A percentile compares a stretch with the other conserved stretches of the same genome.
Evolutionary conservation across 805 yeast species (phyloP).

Genomic region (Maudiozyma saulgeensis): DNA sequence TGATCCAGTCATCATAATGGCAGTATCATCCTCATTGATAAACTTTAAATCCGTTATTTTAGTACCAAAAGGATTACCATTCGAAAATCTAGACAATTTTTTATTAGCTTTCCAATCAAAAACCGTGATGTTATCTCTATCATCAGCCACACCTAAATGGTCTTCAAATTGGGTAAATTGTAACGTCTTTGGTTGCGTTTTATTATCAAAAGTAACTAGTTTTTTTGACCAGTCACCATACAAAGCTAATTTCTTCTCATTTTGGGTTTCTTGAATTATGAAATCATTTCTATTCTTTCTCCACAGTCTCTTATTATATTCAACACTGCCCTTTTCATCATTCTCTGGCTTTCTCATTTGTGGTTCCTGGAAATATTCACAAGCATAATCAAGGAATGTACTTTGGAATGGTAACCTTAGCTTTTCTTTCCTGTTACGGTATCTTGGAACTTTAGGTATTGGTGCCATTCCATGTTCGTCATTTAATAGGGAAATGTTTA

Average conservation of each 20-base stretch:
- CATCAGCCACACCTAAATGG: conserved; percentile 69
- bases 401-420: conserved; percentile 45
- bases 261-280: conserved; percentile 81
- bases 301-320: conserved; percentile 77
- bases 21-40: conserved; percentile 85
- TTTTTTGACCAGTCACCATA: conserved; percentile 78
- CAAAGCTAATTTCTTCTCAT: conserved; percentile 74
- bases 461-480: conserved; percentile 36
- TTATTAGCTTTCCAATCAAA: conserved; percentile 75
- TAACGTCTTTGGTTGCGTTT: conserved; percentile 69
- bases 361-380: conserved; percentile 94
- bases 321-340: conserved; percentile 88
- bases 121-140: conserved; percentile 69
- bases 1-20: conserved; percentile 77
- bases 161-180: conserved; percentile 87
- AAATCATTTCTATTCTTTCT: conserved; percentile 80
- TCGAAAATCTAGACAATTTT: conserved; percentile 61
- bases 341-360: conserved; percentile 77
- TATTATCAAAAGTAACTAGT: conserved; percentile 51
- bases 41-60: conserved; percentile 79
- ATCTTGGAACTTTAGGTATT: conserved; percentile 51
- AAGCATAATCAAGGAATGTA: conserved; percentile 59
- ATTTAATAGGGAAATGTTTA: conserved; percentile 18
- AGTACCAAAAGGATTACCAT: conserved; percentile 80
- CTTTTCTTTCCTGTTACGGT: conserved; percentile 23